Evolutionary conservation across 257 asterid species (phyloP), one percentile per base, ranked within the genome.

Genomic region (Sherardia arvensis): DNA sequence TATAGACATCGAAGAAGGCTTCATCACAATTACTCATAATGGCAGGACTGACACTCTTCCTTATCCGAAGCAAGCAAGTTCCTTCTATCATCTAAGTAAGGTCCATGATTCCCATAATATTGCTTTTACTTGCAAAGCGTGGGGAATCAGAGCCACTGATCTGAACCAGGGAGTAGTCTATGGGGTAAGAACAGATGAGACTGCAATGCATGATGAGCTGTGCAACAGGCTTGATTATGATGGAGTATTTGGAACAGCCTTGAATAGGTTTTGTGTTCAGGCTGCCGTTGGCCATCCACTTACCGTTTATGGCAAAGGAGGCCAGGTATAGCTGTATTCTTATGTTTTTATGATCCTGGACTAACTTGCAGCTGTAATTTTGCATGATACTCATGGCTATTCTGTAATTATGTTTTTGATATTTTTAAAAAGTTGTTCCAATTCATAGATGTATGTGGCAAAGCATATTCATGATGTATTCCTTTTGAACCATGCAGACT

Each of bases 101-200:
- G 96, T 92, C 53, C 99, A 92, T 18, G 99, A 89, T 62, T 89
- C 99, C 15, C 91, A 92, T 66, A 92, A 92, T 54, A 89, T 92
- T 49, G 99, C 96, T 0, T 92, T 92, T 71, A 78, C 96, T 64
- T 92, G 97, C 76, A 87, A 85, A 76, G 96, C 99, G 0, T 92
- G 99, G 99, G 99, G 97, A 34, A 82, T 92, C 29, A 78, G 96
- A 69, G 97, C 97, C 36, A 92, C 99, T 1, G 99, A 92, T 73
- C 74, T 92, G 54, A 89, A 92, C 78, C 97, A 92, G 72, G 99
- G 99, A 38, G 97, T 92, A 49, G 99, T 92, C 0, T 92, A 92
- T 70, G 99, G 99, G 22, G 79, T 89, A 72, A 79, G 83, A 66
- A 92, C 97, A 0, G 94, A 87, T 17, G 97, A 92, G 70, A 92